Base-by-base conservation (phyloP, 345 rosid genomes). In the Gossypium rotundifolium region DNA sequence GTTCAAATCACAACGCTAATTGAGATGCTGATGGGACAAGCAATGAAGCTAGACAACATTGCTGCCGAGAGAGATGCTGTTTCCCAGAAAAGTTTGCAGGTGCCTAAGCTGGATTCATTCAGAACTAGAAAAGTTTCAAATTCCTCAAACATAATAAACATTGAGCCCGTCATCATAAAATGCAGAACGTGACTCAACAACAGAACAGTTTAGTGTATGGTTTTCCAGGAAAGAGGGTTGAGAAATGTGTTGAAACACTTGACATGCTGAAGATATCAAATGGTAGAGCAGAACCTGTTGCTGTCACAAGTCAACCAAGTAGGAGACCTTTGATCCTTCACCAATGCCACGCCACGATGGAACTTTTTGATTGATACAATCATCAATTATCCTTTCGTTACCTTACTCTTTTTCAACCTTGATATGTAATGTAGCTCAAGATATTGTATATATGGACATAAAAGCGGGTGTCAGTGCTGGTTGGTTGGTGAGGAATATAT, bases 21-120 rank as follows among this genome's bases (percentile, higher is more conserved):
- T 1, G 93, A 87, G 84, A 84, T 89, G 87, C 85, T 83, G 2
- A 87, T 89, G 87, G 78, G 87, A 75, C 91, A 84, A 74, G 91
- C 89, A 8, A 44, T 86, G 60, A 87, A 83, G 87, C 79, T 89
- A 1, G 88, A 89, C 20, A 48, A 40, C 75, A 78, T 86, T 44
- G 45, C 79, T 5, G 83, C 86, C 0, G 85, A 87, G 71, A 89
- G 87, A 52, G 81, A 86, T 2, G 84, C 82, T 23, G 72, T 75
- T 77, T 53, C 86, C 13, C 78, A 20, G 44, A 84, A 87, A 72
- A 81, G 1, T 40, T 68, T 83, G 72, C 89, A 80, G 87, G 90
- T 85, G 60, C 18, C 0, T 53, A 18, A 33, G 40, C 40, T 33
- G 40, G 17, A 9, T 7, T 33, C 12, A 60, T 33, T 33, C 40